Conservation (phyloP, 164 flowering plant species). For the Berberis vulgaris region DNA sequence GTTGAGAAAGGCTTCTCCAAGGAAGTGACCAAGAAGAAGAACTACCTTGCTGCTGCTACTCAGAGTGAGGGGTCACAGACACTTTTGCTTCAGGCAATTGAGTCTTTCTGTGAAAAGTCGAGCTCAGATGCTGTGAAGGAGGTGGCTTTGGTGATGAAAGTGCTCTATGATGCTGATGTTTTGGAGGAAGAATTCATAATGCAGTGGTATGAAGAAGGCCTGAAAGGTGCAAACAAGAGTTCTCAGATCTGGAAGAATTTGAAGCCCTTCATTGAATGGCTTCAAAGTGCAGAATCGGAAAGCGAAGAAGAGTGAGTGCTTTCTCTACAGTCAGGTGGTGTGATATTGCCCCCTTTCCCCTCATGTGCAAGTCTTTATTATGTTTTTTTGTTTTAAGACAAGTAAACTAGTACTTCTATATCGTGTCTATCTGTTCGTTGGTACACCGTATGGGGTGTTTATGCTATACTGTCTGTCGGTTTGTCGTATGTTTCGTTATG, state of each 20-base stretch:
- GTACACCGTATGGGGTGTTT: no score
- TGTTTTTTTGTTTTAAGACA: no score
- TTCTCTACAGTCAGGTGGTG: no score
- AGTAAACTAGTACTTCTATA: no score
- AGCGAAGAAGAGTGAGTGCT: constrained; percentile 22
- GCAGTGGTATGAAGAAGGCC: constrained; percentile 47
- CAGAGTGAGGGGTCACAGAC: constrained; percentile 40
- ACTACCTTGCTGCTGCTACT: constrained; percentile 33
- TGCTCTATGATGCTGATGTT: constrained; percentile 51
- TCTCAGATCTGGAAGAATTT: constrained; percentile 52
- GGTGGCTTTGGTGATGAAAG: constrained; percentile 52
- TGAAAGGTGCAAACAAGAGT: constrained; percentile 27
- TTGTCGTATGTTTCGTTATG: no score
- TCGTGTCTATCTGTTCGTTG: no score
- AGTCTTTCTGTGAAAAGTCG: constrained; percentile 34
- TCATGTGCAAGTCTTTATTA: no score
- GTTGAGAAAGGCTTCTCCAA: constrained; percentile 53
- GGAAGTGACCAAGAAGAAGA: constrained; percentile 50
- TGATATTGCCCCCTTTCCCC: no score
- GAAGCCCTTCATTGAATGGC: constrained; percentile 66
- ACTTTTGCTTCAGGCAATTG: constrained; percentile 37
- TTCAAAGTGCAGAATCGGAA: constrained; percentile 74
- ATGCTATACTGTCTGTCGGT: no score
- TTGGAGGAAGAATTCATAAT: constrained; percentile 55
- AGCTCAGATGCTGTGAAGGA: constrained; percentile 41